A percentile compares a stretch with the other conserved stretches of the same genome.
These are phyloP conservation scores for Samsoniella hepiali DNA, from an alignment of 2,329 filamentous ascomycete species.

Conservation along the genomic window DNA sequence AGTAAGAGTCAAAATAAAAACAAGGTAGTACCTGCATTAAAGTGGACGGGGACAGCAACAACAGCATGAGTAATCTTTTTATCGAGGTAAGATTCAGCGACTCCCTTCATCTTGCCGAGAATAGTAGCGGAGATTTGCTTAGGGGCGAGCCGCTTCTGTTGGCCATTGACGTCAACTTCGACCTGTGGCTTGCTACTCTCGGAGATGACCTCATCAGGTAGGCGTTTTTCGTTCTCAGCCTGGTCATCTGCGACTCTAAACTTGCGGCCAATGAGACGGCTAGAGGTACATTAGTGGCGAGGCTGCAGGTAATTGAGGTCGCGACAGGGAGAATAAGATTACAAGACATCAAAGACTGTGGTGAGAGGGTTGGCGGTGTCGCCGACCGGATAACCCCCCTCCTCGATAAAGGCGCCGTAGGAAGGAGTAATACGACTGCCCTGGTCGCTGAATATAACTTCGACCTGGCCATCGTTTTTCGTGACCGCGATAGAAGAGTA, in stretches of 20 bases:
- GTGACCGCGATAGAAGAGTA: slow-evolving; percentile 91
- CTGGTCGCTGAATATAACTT: slow-evolving; percentile 94
- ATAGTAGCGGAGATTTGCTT: slow-evolving; percentile 81
- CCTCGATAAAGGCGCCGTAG: slow-evolving; percentile 94
- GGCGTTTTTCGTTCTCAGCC: slow-evolving; percentile 97
- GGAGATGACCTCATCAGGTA: slow-evolving; percentile 90
- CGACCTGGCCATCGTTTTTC: slow-evolving; percentile 82
- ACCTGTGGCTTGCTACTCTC: slow-evolving; percentile 89
- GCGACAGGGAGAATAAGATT: slow-evolving; percentile 20
- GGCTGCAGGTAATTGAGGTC: too few relatives aligned
- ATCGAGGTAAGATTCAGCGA: slow-evolving; percentile 73
- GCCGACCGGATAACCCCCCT: slow-evolving; percentile 85
- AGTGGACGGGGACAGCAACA: slow-evolving; percentile 94
- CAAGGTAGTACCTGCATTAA: slow-evolving; percentile 58
- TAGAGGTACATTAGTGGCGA: slow-evolving; percentile 33
- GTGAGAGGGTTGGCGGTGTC: slow-evolving; percentile 75
- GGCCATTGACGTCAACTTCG: slow-evolving; percentile 53
- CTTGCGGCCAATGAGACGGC: slow-evolving; percentile 82
- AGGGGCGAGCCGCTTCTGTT: slow-evolving; percentile 69
- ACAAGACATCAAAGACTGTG: slow-evolving; percentile 83
- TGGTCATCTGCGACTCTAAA: slow-evolving; percentile 77
- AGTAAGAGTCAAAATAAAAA: not conserved
- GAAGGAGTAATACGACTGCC: slow-evolving; percentile 94
- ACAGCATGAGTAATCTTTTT: slow-evolving; percentile 84
- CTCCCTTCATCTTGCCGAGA: slow-evolving; percentile 79